Evolutionary conservation across 2,329 filamentous ascomycete genomes (phyloP), one percentile per base, ranked within the genome.

Genomic region (Penicillium sp.): DNA sequence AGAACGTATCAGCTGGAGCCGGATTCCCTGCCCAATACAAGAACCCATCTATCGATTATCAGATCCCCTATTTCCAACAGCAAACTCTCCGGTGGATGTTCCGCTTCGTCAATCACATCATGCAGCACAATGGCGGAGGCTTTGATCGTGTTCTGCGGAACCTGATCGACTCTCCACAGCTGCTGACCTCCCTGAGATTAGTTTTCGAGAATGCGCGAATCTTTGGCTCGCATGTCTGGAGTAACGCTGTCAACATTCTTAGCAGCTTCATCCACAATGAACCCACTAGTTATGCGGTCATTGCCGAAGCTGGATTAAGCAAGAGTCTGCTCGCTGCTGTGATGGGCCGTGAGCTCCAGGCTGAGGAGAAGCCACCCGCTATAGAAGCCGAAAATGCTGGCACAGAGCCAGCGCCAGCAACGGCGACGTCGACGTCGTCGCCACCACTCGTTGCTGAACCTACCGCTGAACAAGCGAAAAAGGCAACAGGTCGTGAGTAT

Each of bases 251-350:
- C 55, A 92, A 88, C 48, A 93, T 97, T 50, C 78, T 99, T 44
- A 94, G 90, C 67, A 93, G 91, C 63, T 99, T 99, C 72, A 96
- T 99, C 64, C 95, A 99, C 74, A 97, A 97, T 67, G 94, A 99
- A 66, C 94, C 94, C 0, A 99, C 94, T 0, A 99, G 94, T 71
- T 99, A 96, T 69, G 88, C 91, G 23, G 91, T 96, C 20, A 94
- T 99, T 59, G 91, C 90, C 12, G 94, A 99, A 74, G 93, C 94
- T 44, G 91, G 91, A 18, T 82, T 99, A 62, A 92, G 94, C 64
- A 88, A 88, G 68, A 90, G 86, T 45, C 88, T 97, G 52, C 80
- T 99, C 12, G 87, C 93, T 70, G 86, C 92, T 3, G 83, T 97
- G 47, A 95, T 81, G 43, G 70, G 75, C 30, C 70, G 70, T 54